Evolutionary conservation across 2,329 filamentous ascomycete genomes (phyloP), one percentile per base, ranked within the genome.

Genomic region (Phialophora macrospora): DNA sequence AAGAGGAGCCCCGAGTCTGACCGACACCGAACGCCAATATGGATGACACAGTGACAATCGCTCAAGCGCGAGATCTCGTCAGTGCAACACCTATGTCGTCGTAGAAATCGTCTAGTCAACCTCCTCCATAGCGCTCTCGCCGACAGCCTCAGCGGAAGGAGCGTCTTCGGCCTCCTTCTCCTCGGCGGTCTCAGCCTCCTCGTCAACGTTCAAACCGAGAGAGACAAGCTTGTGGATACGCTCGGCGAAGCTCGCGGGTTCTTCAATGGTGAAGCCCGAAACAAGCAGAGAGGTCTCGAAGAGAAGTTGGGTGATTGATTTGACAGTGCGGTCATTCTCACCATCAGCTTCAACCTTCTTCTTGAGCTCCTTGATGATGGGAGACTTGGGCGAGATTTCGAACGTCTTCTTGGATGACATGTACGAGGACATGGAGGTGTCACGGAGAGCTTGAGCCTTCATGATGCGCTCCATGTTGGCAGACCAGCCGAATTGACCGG

Each of bases 391-490:
- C n/a, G 95, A 98, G 83, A 99, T 98, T 87, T 99, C 95, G 75
- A 99, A 98, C 34, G 95, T 99, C 92, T 99, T 99, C 93, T 99
- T 99, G 80, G 94, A 98, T 73, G 92, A 96, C 95, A 99, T 99
- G 91, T 99, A 99, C 76, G 92, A 96, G 83, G 88, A 92, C 95
- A 99, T 99, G 77, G 93, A 97, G 74, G 95, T 99, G 85, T 99
- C 95, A 85, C 95, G 95, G 77, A 99, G 94, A 78, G 95, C 95
- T 87, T 99, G 95, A 30, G 95, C 95, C 90, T 99, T 99, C 95
- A 99, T 99, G 89, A 99, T 99, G 87, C 95, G 95, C 88, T 99
- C 95, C 95, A 99, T 99, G 89, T 99, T 99, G 80, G 95, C 95
- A 65, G 94, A 98, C 95, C 95, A 99, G 83, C 95, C 95, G 82